These are phyloP conservation scores for Aspergillus sp. DNA, from an alignment of 2,329 filamentous ascomycete genomes.

Conservation along the genomic window DNA sequence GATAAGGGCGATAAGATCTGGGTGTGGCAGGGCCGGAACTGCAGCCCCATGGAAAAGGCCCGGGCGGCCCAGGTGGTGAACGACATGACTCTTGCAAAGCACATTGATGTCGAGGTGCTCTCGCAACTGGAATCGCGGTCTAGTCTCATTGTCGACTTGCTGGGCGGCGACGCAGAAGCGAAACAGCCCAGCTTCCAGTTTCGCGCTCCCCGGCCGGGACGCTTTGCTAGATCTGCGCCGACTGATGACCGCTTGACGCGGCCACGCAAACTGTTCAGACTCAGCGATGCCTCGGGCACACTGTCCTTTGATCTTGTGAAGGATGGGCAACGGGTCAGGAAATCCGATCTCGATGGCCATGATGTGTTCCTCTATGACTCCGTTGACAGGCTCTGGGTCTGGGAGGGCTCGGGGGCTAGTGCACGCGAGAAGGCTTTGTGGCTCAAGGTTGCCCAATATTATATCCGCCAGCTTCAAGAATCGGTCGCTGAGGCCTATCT, in stretches of 20 bases:
- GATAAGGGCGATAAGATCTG: constrained; percentile 65
- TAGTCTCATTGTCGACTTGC: constrained; percentile 56
- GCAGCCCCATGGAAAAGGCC: constrained; percentile 68
- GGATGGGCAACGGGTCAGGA: constrained; percentile 49
- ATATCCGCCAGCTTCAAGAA: constrained; percentile 27
- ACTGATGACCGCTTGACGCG: constrained; percentile 16
- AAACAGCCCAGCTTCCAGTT: constrained; percentile 39
- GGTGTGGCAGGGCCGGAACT: constrained; percentile 67
- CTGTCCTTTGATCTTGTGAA: constrained; percentile 60
- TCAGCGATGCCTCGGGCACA: constrained; percentile 61
- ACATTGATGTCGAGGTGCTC: constrained; percentile 64
- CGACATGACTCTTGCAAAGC: constrained; percentile 55
- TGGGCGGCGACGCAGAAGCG: constrained; percentile 48
- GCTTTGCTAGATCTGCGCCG: constrained; percentile 33
- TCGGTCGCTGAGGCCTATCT: constrained; percentile 19
- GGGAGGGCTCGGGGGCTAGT: constrained; percentile 62
- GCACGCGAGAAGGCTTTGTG: constrained; percentile 59
- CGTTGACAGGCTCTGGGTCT: constrained; percentile 62
- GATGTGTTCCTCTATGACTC: constrained; percentile 65
- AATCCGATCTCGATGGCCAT: constrained; percentile 54
- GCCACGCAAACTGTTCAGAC: constrained; percentile 55
- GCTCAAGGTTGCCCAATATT: constrained; percentile 38
- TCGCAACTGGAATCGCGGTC: constrained; percentile 54
- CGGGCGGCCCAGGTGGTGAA: constrained; percentile 67
- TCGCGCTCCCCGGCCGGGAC: constrained; percentile 31